These are phyloP conservation scores for Chrysoporthe cubensis DNA, from an alignment of 2,329 filamentous ascomycete species.

Conservation along the genomic window DNA sequence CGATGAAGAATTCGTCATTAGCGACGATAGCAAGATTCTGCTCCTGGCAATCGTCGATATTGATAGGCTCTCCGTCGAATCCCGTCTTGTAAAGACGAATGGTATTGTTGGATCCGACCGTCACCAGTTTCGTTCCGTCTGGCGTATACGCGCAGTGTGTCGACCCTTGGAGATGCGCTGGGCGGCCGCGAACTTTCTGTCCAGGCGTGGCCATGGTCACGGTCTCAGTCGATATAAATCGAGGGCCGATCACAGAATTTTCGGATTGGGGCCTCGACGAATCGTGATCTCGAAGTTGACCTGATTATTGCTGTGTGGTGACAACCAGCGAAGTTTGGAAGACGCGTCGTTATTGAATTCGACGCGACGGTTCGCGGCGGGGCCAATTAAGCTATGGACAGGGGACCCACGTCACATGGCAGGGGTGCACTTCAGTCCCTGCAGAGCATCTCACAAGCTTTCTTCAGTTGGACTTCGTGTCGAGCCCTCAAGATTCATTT, in stretches of 20 bases:
- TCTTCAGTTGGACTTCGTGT: not conserved
- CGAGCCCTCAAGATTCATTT: not conserved
- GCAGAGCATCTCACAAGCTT: not conserved
- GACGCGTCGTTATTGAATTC: constrained; percentile 24
- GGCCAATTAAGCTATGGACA: constrained; percentile 29
- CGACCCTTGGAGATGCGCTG: constrained; percentile 80
- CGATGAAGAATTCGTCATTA: constrained; percentile 80
- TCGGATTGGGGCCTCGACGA: not conserved
- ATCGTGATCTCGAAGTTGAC: too few relatives aligned
- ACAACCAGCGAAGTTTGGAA: constrained; percentile 10
- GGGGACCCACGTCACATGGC: constrained; percentile 10
- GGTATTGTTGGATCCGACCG: constrained; percentile 90
- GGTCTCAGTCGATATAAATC: not conserved
- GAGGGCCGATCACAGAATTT: too few relatives aligned
- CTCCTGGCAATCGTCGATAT: constrained; percentile 89
- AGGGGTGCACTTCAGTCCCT: constrained; percentile 3
- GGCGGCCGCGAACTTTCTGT: constrained; percentile 62
- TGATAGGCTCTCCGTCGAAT: constrained; percentile 88
- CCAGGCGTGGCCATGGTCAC: constrained; percentile 44
- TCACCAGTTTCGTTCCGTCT: constrained; percentile 83
- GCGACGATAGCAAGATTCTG: constrained; percentile 81
- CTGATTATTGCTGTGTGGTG: not conserved
- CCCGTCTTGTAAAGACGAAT: constrained; percentile 92
- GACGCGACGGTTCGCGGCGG: constrained; percentile 19
- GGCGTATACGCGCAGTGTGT: constrained; percentile 91